These are phyloP conservation scores for Stemphylium beticola DNA, from an alignment of 2,329 filamentous ascomycete genomes.

Conservation along the genomic window DNA sequence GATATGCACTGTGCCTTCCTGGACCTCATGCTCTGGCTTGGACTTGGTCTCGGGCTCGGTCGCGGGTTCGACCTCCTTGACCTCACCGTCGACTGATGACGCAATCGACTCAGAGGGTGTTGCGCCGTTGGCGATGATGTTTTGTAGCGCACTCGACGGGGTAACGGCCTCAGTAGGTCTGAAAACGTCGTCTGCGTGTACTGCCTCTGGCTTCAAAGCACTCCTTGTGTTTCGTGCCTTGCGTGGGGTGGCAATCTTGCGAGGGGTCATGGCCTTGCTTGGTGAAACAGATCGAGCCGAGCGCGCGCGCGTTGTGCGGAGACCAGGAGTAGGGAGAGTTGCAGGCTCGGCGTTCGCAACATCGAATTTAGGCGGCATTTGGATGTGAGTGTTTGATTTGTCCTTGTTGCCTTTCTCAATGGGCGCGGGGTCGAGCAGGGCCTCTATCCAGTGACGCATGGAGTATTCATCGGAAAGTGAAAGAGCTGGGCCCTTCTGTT, in stretches of 20 bases:
- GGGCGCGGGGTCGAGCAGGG: constrained; percentile 86
- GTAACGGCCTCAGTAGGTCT: constrained; percentile 55
- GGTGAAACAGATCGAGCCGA: constrained; percentile 67
- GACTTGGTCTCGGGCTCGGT: constrained; percentile 15
- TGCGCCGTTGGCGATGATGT: constrained; percentile 40
- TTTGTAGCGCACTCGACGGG: constrained; percentile 52
- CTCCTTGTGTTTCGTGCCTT: constrained; percentile 59
- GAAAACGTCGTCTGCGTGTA: constrained; percentile 42
- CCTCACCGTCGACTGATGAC: constrained; percentile 54
- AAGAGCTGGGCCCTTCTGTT: constrained; percentile 66
- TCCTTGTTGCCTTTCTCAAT: constrained; percentile 72
- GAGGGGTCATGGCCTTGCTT: constrained; percentile 56
- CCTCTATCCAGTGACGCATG: constrained; percentile 85
- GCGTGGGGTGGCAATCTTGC: constrained; percentile 60
- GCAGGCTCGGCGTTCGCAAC: constrained; percentile 51
- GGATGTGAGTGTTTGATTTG: constrained; percentile 72
- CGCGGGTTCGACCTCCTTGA: constrained; percentile 25
- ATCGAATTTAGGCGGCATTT: constrained; percentile 81
- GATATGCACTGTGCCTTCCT: constrained; percentile 66
- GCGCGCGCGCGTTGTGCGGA: constrained; percentile 55
- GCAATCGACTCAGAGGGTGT: constrained; percentile 32
- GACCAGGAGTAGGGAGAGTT: constrained; percentile 18
- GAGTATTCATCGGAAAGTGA: constrained; percentile 84
- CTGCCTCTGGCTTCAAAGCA: constrained; percentile 33
- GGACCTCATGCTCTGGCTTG: constrained; percentile 16